phyloP scores from a whole-genome alignment of 805 yeast genomes.

The Cyberlindnera saturnus region DNA sequence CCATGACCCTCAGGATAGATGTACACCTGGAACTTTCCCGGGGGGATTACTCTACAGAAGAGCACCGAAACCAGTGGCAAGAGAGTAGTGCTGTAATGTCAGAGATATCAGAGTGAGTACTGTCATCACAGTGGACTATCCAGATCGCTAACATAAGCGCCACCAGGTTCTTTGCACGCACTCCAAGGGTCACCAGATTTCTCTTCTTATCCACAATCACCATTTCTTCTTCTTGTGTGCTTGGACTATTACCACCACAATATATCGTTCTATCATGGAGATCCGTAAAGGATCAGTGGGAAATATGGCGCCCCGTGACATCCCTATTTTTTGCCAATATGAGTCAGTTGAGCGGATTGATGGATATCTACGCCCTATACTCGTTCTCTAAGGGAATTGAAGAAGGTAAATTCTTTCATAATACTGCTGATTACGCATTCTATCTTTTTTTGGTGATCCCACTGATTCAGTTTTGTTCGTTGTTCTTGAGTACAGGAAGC shows the following conservation, averaged over 20 bases:
- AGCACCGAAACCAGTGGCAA: no score
- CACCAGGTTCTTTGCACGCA: slow-evolving; percentile 32
- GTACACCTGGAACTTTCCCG: no score
- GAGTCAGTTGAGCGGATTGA: slow-evolving; percentile 37
- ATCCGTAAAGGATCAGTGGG: slow-evolving; percentile 26
- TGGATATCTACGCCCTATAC: slow-evolving; percentile 53
- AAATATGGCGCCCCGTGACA: slow-evolving; percentile 42
- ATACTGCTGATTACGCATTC: slow-evolving; percentile 51
- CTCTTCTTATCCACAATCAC: slow-evolving; percentile 45
- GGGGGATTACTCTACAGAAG: no score
- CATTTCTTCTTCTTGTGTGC: slow-evolving; percentile 35
- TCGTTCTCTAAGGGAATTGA: slow-evolving; percentile 53
- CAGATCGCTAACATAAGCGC: background rate
- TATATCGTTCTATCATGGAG: slow-evolving; percentile 24
- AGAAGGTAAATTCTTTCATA: slow-evolving; percentile 39
- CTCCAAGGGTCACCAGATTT: slow-evolving; percentile 56
- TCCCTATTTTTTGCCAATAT: slow-evolving; percentile 40
- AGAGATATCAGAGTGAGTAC: slow-evolving; percentile 1
- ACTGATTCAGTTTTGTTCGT: slow-evolving; percentile 32
- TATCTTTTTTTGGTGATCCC: slow-evolving; percentile 46
- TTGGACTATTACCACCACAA: slow-evolving; percentile 21
- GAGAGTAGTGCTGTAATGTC: background rate
- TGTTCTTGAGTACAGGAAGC: slow-evolving; percentile 25
- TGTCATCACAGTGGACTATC: background rate
- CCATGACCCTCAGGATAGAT: no score